Evolutionary conservation across 352 stramenopile genomes (phyloP).

Genomic region (Phytophthora multivora): DNA sequence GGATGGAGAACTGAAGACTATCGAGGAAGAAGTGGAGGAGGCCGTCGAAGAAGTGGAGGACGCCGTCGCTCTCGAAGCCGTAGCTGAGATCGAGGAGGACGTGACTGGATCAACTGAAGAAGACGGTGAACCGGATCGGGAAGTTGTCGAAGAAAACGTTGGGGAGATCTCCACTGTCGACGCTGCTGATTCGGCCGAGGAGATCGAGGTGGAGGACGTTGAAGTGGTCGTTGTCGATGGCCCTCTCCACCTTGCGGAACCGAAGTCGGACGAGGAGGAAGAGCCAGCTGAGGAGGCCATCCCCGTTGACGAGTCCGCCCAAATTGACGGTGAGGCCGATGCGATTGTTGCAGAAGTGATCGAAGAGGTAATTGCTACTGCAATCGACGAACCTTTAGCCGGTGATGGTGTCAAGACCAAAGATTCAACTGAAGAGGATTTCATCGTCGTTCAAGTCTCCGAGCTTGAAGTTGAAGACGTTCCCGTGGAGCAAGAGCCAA

Average conservation of each 20-base stretch:
- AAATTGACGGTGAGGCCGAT: background rate
- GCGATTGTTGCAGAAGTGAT: conserved; percentile 3
- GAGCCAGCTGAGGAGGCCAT: conserved; percentile 1
- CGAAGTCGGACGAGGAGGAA: conserved; percentile 1
- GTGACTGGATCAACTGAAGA: background rate
- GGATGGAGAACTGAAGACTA: background rate
- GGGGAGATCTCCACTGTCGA: background rate
- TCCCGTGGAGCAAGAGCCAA: no score
- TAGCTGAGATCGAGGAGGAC: background rate
- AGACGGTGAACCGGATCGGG: background rate
- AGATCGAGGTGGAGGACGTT: background rate
- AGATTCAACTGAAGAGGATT: background rate
- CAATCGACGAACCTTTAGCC: background rate
- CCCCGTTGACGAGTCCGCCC: background rate
- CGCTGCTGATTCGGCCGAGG: background rate
- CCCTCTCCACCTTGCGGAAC: background rate
- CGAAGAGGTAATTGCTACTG: background rate
- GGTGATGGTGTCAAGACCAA: background rate
- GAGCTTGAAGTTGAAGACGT: background rate
- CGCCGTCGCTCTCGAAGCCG: no score
- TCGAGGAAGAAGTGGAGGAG: no score
- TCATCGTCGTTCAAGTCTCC: background rate
- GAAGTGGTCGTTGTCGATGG: background rate
- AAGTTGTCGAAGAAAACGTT: background rate
- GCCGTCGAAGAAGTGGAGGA: background rate